Percentiles rank a stretch among this genome's conserved stretches.
Evolutionary conservation across 140 eudicot genomes (phyloP).

Genomic region (Ambrosia hybrid): DNA sequence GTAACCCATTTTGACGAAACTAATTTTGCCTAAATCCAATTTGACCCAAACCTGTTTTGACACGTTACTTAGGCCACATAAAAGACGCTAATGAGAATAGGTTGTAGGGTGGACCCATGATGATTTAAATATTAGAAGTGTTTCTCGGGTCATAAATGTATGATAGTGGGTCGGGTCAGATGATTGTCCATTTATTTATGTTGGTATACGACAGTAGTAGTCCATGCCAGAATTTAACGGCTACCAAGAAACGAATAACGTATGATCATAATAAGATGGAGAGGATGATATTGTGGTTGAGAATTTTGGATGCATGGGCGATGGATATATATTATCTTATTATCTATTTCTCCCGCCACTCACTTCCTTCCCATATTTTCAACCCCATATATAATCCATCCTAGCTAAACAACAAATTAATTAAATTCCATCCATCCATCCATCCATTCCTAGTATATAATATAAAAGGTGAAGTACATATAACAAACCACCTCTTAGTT

Average conservation of each 20-base stretch:
- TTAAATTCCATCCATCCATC: no score
- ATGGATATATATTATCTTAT: conserved; percentile 56
- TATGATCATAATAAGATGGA: background rate
- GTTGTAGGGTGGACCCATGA: no score
- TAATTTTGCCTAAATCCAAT: no score
- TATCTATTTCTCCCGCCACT: conserved; percentile 71
- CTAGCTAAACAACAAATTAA: no score
- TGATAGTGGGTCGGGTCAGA: background rate
- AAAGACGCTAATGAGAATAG: no score
- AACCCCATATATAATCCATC: conserved; percentile 42
- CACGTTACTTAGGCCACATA: no score
- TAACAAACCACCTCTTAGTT: conserved; percentile 14
- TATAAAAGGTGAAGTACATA: no score
- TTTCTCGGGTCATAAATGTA: no score
- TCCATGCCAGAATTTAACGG: background rate
- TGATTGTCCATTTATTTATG: background rate
- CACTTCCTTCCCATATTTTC: conserved; percentile 34
- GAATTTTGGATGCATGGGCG: conserved; percentile 26
- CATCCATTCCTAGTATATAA: no score
- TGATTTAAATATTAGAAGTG: no score
- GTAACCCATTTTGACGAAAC: no score
- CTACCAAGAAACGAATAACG: background rate
- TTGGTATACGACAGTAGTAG: background rate
- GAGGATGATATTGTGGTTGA: conserved; percentile 46
- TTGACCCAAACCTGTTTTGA: no score